A percentile compares a stretch with the other conserved stretches of the same genome.
Evolutionary conservation across 768 basidiomycete species (phyloP).

Genomic region (Tricholomella constricta): DNA sequence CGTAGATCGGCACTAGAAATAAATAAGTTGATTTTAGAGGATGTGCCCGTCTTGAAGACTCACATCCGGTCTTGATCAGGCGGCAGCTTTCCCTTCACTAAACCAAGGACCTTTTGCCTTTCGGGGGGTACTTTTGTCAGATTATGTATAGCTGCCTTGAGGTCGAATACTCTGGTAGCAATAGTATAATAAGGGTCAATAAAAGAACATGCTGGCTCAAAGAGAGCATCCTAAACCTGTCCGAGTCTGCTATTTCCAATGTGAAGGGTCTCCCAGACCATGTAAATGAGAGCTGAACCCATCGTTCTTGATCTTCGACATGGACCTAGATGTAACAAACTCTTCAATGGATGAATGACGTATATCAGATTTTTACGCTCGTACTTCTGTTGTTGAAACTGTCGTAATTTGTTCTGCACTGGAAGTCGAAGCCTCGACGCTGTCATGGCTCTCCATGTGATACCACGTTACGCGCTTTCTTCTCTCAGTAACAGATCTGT

Average conservation of each 20-base stretch:
- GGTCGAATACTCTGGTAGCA: conserved; percentile 72
- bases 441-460: background rate
- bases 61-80: conserved; percentile 71
- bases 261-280: conserved; percentile 71
- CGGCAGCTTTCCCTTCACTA: conserved; percentile 83
- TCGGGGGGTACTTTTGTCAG: conserved; percentile 81
- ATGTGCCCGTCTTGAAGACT: background rate
- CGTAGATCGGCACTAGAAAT: conserved; percentile 56
- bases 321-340: background rate
- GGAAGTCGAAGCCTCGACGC: conserved; percentile 2
- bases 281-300: conserved; percentile 67
- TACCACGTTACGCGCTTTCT: background rate
- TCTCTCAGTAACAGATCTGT: background rate
- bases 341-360: background rate
- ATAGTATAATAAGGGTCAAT: background rate
- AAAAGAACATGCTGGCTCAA: background rate
- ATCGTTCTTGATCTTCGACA: conserved; percentile 37
- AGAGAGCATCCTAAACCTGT: conserved; percentile 53
- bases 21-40: conserved; percentile 8
- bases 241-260: conserved; percentile 74
- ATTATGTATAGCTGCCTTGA: conserved; percentile 66
- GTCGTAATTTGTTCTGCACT: background rate
- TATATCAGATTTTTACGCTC: background rate
- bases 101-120: conserved; percentile 84
- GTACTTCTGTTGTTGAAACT: conserved; percentile 4